These are phyloP conservation scores for Cytospora leucostoma DNA, from an alignment of 2,329 filamentous ascomycete genomes.

Conservation along the genomic window DNA sequence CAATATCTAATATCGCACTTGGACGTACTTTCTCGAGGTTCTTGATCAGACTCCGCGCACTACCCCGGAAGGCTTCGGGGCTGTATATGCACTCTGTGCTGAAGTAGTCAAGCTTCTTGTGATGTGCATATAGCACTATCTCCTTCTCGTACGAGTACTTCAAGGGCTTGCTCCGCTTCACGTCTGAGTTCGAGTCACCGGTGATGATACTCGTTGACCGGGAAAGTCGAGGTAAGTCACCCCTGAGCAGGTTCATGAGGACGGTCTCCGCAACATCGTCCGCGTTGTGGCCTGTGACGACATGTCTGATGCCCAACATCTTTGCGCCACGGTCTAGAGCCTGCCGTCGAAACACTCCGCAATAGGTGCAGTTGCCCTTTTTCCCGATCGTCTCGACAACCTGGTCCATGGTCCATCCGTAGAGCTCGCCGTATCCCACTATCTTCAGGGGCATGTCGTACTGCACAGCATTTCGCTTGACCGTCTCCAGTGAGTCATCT, in stretches of 20 bases:
- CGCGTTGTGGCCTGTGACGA: slow-evolving; percentile 96
- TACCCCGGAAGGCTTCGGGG: slow-evolving; percentile 93
- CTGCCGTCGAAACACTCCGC: slow-evolving; percentile 92
- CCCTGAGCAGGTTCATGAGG: slow-evolving; percentile 92
- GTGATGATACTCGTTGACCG: slow-evolving; percentile 90
- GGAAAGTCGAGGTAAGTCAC: slow-evolving; percentile 83
- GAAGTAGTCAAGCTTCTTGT: slow-evolving; percentile 97
- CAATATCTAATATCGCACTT: slow-evolving; percentile 92
- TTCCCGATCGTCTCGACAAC: slow-evolving; percentile 95
- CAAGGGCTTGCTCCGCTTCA: slow-evolving; percentile 92
- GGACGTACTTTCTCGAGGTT: slow-evolving; percentile 90
- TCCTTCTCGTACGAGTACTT: slow-evolving; percentile 99
- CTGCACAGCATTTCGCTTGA: slow-evolving; percentile 88
- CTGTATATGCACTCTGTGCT: slow-evolving; percentile 98
- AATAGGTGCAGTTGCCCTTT: slow-evolving; percentile 99
- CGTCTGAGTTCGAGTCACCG: slow-evolving; percentile 74
- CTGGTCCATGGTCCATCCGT: slow-evolving; percentile 99
- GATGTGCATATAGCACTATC: slow-evolving; percentile 95
- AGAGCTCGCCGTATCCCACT: slow-evolving; percentile 88
- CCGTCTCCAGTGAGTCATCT: slow-evolving; percentile 93
- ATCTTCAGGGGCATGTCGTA: slow-evolving; percentile 92
- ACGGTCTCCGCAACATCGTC: slow-evolving; percentile 97
- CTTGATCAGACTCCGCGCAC: slow-evolving; percentile 89
- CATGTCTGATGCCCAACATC: slow-evolving; percentile 83
- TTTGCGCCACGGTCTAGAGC: slow-evolving; percentile 91